Conservation (phyloP, 1,284 basidiomycete species). For the Microbotryum violaceum region DNA sequence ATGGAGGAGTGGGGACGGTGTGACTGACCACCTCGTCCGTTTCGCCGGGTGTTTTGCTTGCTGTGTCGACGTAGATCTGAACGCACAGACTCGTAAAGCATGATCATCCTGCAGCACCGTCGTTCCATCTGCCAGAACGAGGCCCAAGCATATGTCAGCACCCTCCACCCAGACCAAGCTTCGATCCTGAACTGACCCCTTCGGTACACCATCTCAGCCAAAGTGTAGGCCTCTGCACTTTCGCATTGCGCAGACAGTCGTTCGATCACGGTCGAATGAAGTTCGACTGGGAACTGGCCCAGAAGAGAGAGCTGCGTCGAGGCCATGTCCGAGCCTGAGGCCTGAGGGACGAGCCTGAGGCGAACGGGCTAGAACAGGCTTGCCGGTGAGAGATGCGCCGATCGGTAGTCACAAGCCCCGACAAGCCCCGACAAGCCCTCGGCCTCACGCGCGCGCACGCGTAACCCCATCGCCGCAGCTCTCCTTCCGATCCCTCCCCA, state of each 20-base stretch:
- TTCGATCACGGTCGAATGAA: background rate
- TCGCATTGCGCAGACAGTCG: slow-evolving; percentile 11
- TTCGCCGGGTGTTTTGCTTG: background rate
- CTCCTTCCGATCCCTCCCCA: no score
- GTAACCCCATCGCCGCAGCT: no score
- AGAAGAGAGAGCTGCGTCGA: slow-evolving; percentile 19
- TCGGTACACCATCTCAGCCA: slow-evolving; percentile 4
- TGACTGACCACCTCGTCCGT: slow-evolving; percentile 12
- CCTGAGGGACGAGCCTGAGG: background rate
- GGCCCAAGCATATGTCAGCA: background rate
- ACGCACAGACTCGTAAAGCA: background rate
- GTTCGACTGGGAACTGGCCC: slow-evolving; percentile 4
- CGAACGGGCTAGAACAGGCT: no score
- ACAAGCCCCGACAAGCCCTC: no score
- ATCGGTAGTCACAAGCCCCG: no score
- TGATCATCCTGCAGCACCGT: background rate
- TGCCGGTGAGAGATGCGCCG: no score
- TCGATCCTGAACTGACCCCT: background rate
- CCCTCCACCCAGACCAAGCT: background rate
- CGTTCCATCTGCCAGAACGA: background rate
- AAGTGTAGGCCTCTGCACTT: slow-evolving; percentile 1
- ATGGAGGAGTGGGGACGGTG: background rate
- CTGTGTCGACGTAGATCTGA: background rate
- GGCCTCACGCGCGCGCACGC: no score
- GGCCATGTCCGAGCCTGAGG: slow-evolving; percentile 9